Evolutionary conservation across 805 yeast genomes (phyloP).

Genomic region (Wickerhamiella musiphila): DNA sequence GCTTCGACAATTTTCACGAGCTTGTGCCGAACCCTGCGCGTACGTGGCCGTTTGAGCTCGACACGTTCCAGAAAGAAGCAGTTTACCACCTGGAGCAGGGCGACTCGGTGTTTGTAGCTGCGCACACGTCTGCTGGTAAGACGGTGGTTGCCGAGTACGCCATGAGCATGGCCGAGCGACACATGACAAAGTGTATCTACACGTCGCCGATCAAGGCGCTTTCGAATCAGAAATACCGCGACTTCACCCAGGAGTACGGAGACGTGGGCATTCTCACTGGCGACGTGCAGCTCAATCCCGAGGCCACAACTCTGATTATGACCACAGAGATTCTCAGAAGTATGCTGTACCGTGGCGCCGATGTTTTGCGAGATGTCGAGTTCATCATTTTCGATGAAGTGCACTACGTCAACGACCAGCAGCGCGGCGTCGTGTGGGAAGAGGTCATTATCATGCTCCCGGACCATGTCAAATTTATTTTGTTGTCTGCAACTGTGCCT

Average conservation of each 20-base stretch:
- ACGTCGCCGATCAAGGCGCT: slow-evolving; percentile 90
- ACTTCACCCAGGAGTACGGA: slow-evolving; percentile 61
- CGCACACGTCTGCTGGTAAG: slow-evolving; percentile 97
- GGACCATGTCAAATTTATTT: slow-evolving; percentile 81
- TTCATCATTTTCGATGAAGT: slow-evolving; percentile 97
- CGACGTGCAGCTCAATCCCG: slow-evolving; percentile 94
- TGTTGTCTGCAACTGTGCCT: slow-evolving; percentile 96
- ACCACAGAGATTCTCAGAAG: slow-evolving; percentile 91
- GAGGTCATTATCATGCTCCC: slow-evolving; percentile 97
- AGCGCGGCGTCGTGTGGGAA: slow-evolving; percentile 98
- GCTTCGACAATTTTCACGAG: slow-evolving; percentile 68
- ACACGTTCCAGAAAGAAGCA: slow-evolving; percentile 92
- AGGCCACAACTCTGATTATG: slow-evolving; percentile 91
- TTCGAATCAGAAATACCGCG: slow-evolving; percentile 80
- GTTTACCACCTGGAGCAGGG: slow-evolving; percentile 93
- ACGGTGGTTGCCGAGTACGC: slow-evolving; percentile 98
- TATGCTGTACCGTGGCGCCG: slow-evolving; percentile 94
- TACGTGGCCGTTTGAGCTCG: slow-evolving; percentile 87
- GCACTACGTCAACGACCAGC: slow-evolving; percentile 91
- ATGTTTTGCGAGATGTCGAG: slow-evolving; percentile 88
- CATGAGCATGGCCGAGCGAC: slow-evolving; percentile 86
- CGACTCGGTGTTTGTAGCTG: slow-evolving; percentile 96
- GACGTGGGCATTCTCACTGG: slow-evolving; percentile 94
- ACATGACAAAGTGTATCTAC: slow-evolving; percentile 92
- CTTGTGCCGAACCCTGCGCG: slow-evolving; percentile 87